phyloP scores from a whole-genome alignment of 768 basidiomycete species.

The Pluteus cervinus region DNA sequence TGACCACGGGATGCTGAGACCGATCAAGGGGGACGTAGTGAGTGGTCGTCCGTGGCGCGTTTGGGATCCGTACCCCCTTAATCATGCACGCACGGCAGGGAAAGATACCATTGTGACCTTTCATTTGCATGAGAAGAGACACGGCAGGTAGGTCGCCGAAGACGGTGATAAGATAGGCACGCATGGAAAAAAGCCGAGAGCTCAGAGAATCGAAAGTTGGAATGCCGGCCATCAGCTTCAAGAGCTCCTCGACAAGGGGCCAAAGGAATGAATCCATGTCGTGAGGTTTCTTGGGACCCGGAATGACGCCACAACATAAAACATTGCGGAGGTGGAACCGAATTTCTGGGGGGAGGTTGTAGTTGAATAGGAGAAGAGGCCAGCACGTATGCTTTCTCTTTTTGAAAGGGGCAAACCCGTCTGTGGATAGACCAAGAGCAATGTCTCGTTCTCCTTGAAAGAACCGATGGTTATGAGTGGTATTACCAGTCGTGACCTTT shows the following conservation, averaged over 20 bases:
- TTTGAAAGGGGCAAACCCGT: conserved; percentile 37
- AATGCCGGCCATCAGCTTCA: conserved; percentile 29
- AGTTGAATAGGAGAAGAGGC: conserved; percentile 35
- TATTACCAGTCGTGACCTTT: conserved; percentile 16
- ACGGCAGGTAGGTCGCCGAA: conserved; percentile 26
- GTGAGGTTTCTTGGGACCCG: conserved; percentile 36
- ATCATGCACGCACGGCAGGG: conserved; percentile 31
- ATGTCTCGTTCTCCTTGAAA: conserved; percentile 35
- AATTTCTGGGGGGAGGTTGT: conserved; percentile 23
- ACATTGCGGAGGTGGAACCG: conserved; percentile 28
- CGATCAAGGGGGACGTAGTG: conserved; percentile 16
- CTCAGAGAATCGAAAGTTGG: conserved; percentile 21
- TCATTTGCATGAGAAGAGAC: conserved; percentile 19
- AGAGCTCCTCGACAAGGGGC: conserved; percentile 32
- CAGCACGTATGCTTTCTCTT: conserved; percentile 26
- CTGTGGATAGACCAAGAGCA: conserved; percentile 34
- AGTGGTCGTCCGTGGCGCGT: conserved; percentile 10
- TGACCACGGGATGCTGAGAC: conserved; percentile 2
- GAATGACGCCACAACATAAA: conserved; percentile 36
- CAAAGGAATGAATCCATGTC: conserved; percentile 37
- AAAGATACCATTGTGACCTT: conserved; percentile 27
- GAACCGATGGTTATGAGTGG: too few relatives aligned
- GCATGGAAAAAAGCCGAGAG: conserved; percentile 15
- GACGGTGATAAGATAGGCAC: conserved; percentile 19
- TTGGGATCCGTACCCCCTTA: conserved; percentile 14